Evolutionary conservation across 352 stramenopile species (phyloP), one percentile per base, ranked within the genome.

Genomic region (Phytophthora kernoviae): DNA sequence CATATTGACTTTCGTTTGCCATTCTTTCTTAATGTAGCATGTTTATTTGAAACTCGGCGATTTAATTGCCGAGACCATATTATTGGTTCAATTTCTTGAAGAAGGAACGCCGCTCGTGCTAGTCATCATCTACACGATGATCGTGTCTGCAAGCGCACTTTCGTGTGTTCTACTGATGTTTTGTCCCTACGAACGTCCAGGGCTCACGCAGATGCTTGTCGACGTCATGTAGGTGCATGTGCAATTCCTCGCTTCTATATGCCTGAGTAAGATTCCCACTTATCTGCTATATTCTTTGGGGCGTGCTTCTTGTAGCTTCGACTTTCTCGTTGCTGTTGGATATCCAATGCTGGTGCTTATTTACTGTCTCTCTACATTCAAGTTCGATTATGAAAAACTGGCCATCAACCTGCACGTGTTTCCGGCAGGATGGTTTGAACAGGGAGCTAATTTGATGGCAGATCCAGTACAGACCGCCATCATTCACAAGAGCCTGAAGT

Each of bases 321-420:
- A 71, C 22, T 54, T 76, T 21, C 26, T 74, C 11, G 53, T 73
- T 6, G 58, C 62, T 0, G 26, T 75, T 11, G 58, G 26, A n/a
- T 74, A 68, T 44, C 70, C 66, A 3, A 54, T 73, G 17, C 11
- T 70, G 37, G 44, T 65, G 9, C 40, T 75, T 2, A 20, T 26
- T 11, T 70, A 73, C 30, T 70, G 61, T n/a, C 32, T 75, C 34
- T 51, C 48, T 1, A 54, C 42, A 0, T 75, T 79, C 34, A 54
- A 45, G n/a, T 67, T 79, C 20, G 58, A 75, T 20, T 51, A 52
- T 8, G 18, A 27, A 8, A 15, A 57, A n/a, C 53, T 71, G 15
- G 52, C n/a, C 2, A 65, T 76, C 47, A 70, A 70, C 30, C 11
- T 54, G 4, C 36, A 62, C 0, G 36, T 67, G 0, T 75, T 73